Percentiles rank a stretch among this genome's conserved stretches.
These are phyloP conservation scores for Brasilioporus rufonigricans DNA, from an alignment of 768 basidiomycete species.

Conservation along the genomic window DNA sequence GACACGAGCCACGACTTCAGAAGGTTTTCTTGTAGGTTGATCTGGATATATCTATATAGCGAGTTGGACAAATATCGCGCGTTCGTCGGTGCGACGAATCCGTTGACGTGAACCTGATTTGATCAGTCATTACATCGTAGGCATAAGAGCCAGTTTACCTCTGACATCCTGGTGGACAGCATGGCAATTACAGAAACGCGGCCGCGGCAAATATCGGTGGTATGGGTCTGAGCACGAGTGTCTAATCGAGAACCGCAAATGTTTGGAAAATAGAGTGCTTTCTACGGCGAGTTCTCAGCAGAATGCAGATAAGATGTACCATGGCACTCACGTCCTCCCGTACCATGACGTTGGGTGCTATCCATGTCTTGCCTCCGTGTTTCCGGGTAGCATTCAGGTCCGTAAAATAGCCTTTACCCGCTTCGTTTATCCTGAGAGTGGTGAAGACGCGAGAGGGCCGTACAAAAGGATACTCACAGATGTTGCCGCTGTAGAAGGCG, in stretches of 20 bases:
- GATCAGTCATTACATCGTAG: background rate
- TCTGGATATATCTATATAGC: constrained; percentile 71
- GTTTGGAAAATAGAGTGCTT: constrained; percentile 90
- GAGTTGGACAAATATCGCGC: constrained; percentile 51
- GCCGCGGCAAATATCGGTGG: constrained; percentile 72
- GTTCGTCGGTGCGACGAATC: constrained; percentile 62
- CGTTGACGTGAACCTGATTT: constrained; percentile 69
- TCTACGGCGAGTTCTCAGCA: constrained; percentile 44
- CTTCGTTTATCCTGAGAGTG: constrained; percentile 51
- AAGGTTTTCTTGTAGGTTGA: constrained; percentile 93
- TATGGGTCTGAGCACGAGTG: constrained; percentile 57
- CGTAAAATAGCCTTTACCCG: constrained; percentile 81
- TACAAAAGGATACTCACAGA: constrained; percentile 34
- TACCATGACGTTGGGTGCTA: constrained; percentile 86
- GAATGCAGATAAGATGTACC: background rate
- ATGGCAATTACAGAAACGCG: constrained; percentile 79
- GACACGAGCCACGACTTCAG: constrained; percentile 89
- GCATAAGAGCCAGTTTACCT: constrained; percentile 45
- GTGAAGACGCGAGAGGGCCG: background rate
- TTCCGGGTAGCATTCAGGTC: constrained; percentile 78
- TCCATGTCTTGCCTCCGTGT: constrained; percentile 93
- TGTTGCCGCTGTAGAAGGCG: constrained; percentile 70
- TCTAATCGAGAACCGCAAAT: constrained; percentile 70
- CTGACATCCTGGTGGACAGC: constrained; percentile 84
- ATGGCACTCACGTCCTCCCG: constrained; percentile 76